Evolutionary conservation across 116 monocot genomes (phyloP), one percentile per base, ranked within the genome.

Genomic region (Papilionanthe hybrid): DNA sequence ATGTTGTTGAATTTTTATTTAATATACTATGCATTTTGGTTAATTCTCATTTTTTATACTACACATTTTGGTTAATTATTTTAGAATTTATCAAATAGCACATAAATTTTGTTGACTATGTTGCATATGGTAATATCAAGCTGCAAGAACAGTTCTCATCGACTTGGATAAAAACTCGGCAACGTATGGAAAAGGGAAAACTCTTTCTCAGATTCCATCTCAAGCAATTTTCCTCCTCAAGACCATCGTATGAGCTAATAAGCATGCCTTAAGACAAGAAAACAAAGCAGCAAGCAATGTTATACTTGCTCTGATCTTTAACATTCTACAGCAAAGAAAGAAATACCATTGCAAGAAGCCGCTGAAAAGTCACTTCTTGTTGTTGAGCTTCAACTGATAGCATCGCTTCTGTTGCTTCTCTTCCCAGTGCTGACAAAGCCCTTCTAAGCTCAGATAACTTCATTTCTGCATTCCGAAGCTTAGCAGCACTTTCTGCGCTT

Each of bases 331-430:
- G 78, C 23, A 44, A 63, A 72, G 30, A n/a, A 11, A 37, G 25
- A 3, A 30, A 15, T 83, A 92, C 98, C 93, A 95, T 90, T 44
- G 72, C 79, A 78, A 93, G 84, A 75, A 99, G 93, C n/a, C 88
- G 80, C 72, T 95, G 86, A 44, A 89, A 92, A 42, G 99, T 99
- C 55, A 86, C 72, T 72, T 88, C 72, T 80, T 94, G 95, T 77
- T 99, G 99, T 68, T 91, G 90, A 78, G 83, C 68, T 81, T 95
- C 90, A 56, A 99, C 95, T 23, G 99, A 86, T 72, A 77, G 49
- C 99, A 99, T 99, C 60, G 99, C 93, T 76, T 89, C 75, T 76
- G 92, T 93, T 49, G 99, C 95, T 81, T 95, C 99, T 84, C 77
- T 91, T 20, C 95, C 95, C 8, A 99, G 75, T 71, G 95, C 92